phyloP scores from a whole-genome alignment of 2,329 filamentous ascomycete genomes.

The Elsinoe batatas region DNA sequence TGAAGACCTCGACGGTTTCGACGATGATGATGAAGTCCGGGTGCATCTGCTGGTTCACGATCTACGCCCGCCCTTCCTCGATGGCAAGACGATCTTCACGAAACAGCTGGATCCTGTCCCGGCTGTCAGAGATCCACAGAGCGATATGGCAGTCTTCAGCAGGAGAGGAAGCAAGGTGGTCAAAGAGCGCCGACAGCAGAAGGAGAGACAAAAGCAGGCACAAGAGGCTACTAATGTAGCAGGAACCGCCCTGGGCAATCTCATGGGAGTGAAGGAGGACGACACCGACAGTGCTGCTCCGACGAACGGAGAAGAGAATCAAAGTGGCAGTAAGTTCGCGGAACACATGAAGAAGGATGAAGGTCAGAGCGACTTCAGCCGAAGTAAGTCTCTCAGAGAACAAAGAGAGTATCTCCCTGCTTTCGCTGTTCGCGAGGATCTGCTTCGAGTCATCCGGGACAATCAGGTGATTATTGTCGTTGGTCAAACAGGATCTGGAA shows the following conservation, averaged over 20 bases:
- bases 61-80: slow-evolving; percentile 83
- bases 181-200: slow-evolving; percentile 79
- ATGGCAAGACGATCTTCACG: slow-evolving; percentile 91
- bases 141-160: slow-evolving; percentile 97
- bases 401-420: slow-evolving; percentile 90
- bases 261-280: slow-evolving; percentile 92
- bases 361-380: slow-evolving; percentile 79
- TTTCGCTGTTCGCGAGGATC: slow-evolving; percentile 89
- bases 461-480: slow-evolving; percentile 97
- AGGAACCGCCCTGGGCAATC: slow-evolving; percentile 82
- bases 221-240: slow-evolving; percentile 90
- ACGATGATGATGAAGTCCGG: slow-evolving; percentile 79
- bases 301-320: slow-evolving; percentile 50
- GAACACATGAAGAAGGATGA: slow-evolving; percentile 81
- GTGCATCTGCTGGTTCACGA: slow-evolving; percentile 91
- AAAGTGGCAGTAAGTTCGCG: slow-evolving; percentile 67
- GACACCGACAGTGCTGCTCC: slow-evolving; percentile 77
- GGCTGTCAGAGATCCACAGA: slow-evolving; percentile 85
- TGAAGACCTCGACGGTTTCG: slow-evolving; percentile 72
- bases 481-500: slow-evolving; percentile 92
- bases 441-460: slow-evolving; percentile 83
- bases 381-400: slow-evolving; percentile 79
- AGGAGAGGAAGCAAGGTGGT: slow-evolving; percentile 91
- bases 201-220: slow-evolving; percentile 86
- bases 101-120: slow-evolving; percentile 94